A percentile compares a stretch with the other conserved stretches of the same genome.
These are phyloP conservation scores for Candolleomyces aberdarensis DNA, from an alignment of 768 basidiomycete species.

Conservation along the genomic window DNA sequence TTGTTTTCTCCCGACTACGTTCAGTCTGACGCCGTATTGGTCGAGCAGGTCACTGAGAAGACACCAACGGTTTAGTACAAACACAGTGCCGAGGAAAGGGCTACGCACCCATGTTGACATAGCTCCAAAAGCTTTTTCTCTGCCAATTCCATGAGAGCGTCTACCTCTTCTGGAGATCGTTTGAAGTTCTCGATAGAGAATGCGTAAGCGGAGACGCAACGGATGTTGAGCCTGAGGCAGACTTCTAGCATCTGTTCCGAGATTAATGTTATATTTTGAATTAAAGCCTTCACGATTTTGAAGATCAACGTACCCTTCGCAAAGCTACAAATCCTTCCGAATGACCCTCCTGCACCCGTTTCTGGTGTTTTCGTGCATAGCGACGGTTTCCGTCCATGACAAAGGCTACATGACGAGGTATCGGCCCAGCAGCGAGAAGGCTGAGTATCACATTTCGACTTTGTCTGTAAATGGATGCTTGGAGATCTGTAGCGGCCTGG, in stretches of 20 bases:
- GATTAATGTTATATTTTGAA: neutral
- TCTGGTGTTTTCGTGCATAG: slow-evolving; percentile 70
- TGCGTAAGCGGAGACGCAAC: slow-evolving; percentile 92
- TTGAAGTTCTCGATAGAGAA: slow-evolving; percentile 98
- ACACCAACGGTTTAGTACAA: neutral
- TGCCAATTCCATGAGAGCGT: slow-evolving; percentile 82
- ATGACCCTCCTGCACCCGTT: slow-evolving; percentile 76
- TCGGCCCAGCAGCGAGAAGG: slow-evolving; percentile 76
- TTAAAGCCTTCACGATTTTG: neutral
- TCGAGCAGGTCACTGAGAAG: slow-evolving; percentile 69
- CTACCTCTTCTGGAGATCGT: slow-evolving; percentile 80
- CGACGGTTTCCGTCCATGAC: slow-evolving; percentile 98
- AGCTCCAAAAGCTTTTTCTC: slow-evolving; percentile 77
- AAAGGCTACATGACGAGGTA: slow-evolving; percentile 89
- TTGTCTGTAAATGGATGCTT: neutral
- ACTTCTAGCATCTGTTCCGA: slow-evolving; percentile 72
- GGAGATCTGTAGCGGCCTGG: too few relatives aligned
- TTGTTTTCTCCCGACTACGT: slow-evolving; percentile 71
- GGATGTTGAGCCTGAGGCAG: slow-evolving; percentile 75
- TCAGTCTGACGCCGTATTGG: slow-evolving; percentile 77
- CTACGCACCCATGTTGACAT: slow-evolving; percentile 73
- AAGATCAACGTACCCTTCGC: slow-evolving; percentile 54
- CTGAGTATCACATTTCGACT: slow-evolving; percentile 52
- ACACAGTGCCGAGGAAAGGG: neutral
- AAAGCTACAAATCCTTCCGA: slow-evolving; percentile 79